phyloP scores from a whole-genome alignment of 805 yeast genomes.

The Sungouiozyma intestinalis region DNA sequence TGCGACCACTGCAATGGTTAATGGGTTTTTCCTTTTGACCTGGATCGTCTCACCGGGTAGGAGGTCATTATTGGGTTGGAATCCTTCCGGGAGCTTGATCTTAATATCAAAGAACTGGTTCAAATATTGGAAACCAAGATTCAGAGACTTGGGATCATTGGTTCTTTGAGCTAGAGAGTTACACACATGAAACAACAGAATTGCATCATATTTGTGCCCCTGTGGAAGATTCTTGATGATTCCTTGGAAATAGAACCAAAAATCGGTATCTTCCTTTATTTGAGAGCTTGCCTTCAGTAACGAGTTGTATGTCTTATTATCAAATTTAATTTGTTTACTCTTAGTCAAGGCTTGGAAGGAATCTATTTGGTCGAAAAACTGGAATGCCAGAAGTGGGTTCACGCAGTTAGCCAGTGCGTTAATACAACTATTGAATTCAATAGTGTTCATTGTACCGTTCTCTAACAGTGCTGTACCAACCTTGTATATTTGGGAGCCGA shows the following conservation, averaged over 20 bases:
- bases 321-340: conserved; percentile 7
- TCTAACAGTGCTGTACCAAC: conserved; percentile 26
- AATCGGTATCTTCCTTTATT: conserved; percentile 11
- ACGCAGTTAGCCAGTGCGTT: conserved; percentile 34
- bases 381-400: conserved; percentile 31
- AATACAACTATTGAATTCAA: conserved; percentile 38
- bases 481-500: conserved; percentile 27
- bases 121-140: conserved; percentile 7
- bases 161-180: conserved; percentile 13
- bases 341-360: conserved; percentile 4
- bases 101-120: conserved; percentile 12
- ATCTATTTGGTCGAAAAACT: conserved; percentile 26
- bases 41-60: background rate
- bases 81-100: conserved; percentile 9
- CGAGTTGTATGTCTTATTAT: conserved; percentile 18
- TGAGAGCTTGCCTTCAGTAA: conserved; percentile 16
- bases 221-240: conserved; percentile 13
- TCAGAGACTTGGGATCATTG: conserved; percentile 2
- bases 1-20: conserved; percentile 13
- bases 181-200: conserved; percentile 17
- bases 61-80: conserved; percentile 7
- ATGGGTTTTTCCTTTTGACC: conserved; percentile 5
- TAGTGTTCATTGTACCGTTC: conserved; percentile 27
- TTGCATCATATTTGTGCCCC: conserved; percentile 12
- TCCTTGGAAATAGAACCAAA: conserved; percentile 11